Evolutionary conservation across 345 rosid species (phyloP).

Genomic region (Syzygium oleosum): DNA sequence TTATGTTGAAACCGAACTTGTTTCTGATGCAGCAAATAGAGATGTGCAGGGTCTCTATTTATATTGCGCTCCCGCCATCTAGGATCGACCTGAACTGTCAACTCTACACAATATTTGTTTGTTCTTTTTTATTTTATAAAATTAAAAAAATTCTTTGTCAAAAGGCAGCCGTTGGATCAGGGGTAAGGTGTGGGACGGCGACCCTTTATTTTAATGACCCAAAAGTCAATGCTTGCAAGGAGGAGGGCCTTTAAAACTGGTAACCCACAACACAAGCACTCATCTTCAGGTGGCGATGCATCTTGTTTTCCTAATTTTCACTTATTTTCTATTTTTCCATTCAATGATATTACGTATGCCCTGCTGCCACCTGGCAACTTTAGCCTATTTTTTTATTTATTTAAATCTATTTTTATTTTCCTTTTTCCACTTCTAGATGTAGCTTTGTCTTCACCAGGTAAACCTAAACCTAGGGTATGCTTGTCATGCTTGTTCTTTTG

Average conservation of each 20-base stretch:
- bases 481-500: background rate
- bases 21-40: background rate
- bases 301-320: background rate
- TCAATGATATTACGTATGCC: background rate
- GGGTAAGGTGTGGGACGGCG: conserved; percentile 21
- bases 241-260: background rate
- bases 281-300: background rate
- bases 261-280: conserved; percentile 12
- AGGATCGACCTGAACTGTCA: background rate
- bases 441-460: background rate
- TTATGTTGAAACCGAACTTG: background rate
- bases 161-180: background rate
- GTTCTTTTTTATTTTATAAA: background rate
- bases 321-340: background rate
- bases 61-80: background rate
- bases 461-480: background rate
- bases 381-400: background rate
- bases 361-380: background rate
- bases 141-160: background rate
- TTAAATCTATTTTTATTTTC: background rate
- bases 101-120: background rate
- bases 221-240: conserved; percentile 19
- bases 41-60: background rate
- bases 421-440: background rate
- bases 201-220: background rate